Evolutionary conservation across 192 early-diverging fungal genomes (phyloP).

Genomic region (Haplosporangium gracile): DNA sequence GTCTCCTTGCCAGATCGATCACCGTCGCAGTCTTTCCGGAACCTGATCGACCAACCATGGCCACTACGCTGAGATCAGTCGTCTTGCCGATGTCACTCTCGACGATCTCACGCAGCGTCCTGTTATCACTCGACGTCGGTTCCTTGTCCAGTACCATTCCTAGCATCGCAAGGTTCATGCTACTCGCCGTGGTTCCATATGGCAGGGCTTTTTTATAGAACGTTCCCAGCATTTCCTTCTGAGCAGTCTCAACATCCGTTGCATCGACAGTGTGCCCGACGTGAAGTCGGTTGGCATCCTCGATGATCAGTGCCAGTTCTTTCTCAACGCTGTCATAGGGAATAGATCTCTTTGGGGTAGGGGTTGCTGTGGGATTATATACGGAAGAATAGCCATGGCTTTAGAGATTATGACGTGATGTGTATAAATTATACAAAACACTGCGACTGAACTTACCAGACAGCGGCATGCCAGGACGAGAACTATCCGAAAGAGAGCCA

Average conservation of each 20-base stretch:
- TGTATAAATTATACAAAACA: too few species aligned
- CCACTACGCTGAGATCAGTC: constrained; percentile 25
- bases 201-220: constrained; percentile 39
- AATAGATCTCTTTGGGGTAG: too few species aligned
- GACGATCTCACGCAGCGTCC: constrained; percentile 32
- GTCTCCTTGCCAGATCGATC: constrained; percentile 25
- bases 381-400: too few species aligned
- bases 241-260: constrained; percentile 21
- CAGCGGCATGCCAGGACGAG: too few species aligned
- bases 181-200: constrained; percentile 14
- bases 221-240: constrained; percentile 30
- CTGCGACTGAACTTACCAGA: too few species aligned
- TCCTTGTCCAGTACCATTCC: constrained; percentile 37
- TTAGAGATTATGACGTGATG: too few species aligned
- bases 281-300: too few species aligned
- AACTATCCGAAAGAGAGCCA: too few species aligned
- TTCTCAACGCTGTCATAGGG: too few species aligned
- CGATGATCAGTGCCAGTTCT: too few species aligned
- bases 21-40: constrained; percentile 52
- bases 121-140: constrained; percentile 20
- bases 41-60: constrained; percentile 45
- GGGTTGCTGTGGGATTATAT: too few species aligned
- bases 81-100: constrained; percentile 8
- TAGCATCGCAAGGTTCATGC: constrained; percentile 36
- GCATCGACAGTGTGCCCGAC: constrained; percentile 20